These are phyloP conservation scores for Colletotrichum sp. DNA, from an alignment of 2,329 filamentous ascomycete genomes.

Conservation along the genomic window DNA sequence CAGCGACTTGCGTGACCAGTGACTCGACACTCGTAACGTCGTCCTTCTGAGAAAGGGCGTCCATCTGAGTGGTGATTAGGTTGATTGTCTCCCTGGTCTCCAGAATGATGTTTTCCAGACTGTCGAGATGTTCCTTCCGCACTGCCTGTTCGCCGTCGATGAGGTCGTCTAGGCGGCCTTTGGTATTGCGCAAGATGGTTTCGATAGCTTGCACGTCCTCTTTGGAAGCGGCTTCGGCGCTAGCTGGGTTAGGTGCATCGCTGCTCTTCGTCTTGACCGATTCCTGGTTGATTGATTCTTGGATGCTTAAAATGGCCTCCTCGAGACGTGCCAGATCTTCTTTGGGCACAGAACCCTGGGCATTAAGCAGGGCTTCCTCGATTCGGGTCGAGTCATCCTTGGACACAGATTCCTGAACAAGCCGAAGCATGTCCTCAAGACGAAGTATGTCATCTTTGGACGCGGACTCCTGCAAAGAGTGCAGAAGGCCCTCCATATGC, in stretches of 20 bases:
- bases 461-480: conserved; percentile 40
- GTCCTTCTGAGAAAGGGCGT: conserved; percentile 75
- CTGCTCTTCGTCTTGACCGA: conserved; percentile 44
- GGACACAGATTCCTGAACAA: conserved; percentile 39
- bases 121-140: conserved; percentile 68
- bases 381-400: conserved; percentile 38
- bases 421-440: conserved; percentile 49
- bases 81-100: conserved; percentile 79
- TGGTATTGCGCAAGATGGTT: conserved; percentile 87
- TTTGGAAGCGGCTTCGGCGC: conserved; percentile 64
- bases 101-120: conserved; percentile 69
- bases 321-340: conserved; percentile 56
- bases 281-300: conserved; percentile 62
- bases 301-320: conserved; percentile 44
- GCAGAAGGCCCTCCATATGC: conserved; percentile 47
- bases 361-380: conserved; percentile 49
- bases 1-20: conserved; percentile 78
- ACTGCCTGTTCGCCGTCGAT: conserved; percentile 76
- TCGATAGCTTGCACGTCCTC: conserved; percentile 93
- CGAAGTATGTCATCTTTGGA: conserved; percentile 40
- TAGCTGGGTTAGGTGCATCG: conserved; percentile 23
- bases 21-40: conserved; percentile 80
- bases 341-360: conserved; percentile 55
- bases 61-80: conserved; percentile 69
- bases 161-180: conserved; percentile 82